phyloP scores from a whole-genome alignment of 2,329 filamentous ascomycete genomes.

The Pleomassaria siparia region DNA sequence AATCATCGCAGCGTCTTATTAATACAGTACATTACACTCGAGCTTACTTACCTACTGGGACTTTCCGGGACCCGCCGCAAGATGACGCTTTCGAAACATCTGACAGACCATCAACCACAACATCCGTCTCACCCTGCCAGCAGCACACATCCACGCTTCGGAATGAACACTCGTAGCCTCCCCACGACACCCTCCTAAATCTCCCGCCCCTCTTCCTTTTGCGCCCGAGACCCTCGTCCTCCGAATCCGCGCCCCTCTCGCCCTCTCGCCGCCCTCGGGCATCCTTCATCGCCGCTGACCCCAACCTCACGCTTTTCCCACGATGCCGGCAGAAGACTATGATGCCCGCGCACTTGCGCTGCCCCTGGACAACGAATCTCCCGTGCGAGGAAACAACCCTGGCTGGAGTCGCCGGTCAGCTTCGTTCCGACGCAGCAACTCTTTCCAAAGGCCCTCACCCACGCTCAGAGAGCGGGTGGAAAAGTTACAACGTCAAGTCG shows the following conservation, averaged over 20 bases:
- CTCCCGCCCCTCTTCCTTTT: conserved; percentile 9
- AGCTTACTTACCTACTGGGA: not conserved
- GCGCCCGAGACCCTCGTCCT: conserved; percentile 6
- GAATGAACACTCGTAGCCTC: conserved; percentile 7
- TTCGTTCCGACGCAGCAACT: conserved; percentile 43
- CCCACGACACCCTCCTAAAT: conserved; percentile 1
- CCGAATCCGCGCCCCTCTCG: conserved; percentile 1
- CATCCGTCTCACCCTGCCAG: not conserved
- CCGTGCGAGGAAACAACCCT: conserved; percentile 43
- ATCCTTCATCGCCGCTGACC: conserved; percentile 1
- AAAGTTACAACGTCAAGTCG: conserved; percentile 48
- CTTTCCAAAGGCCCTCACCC: conserved; percentile 34
- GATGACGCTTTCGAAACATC: conserved; percentile 2
- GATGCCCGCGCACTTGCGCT: conserved; percentile 57
- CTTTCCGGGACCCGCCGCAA: not conserved
- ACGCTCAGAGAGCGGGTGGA: conserved; percentile 46
- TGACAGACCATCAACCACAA: not conserved
- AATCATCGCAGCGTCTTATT: no score
- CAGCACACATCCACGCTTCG: not conserved
- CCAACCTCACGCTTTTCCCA: conserved; percentile 13
- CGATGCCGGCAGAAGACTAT: conserved; percentile 50
- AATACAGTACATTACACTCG: not conserved
- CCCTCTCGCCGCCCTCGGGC: conserved; percentile 3
- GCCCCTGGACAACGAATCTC: conserved; percentile 51
- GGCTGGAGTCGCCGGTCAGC: conserved; percentile 55